These are phyloP conservation scores for Coemansia sp. DNA, from an alignment of 192 early-diverging fungal genomes.

Conservation along the genomic window DNA sequence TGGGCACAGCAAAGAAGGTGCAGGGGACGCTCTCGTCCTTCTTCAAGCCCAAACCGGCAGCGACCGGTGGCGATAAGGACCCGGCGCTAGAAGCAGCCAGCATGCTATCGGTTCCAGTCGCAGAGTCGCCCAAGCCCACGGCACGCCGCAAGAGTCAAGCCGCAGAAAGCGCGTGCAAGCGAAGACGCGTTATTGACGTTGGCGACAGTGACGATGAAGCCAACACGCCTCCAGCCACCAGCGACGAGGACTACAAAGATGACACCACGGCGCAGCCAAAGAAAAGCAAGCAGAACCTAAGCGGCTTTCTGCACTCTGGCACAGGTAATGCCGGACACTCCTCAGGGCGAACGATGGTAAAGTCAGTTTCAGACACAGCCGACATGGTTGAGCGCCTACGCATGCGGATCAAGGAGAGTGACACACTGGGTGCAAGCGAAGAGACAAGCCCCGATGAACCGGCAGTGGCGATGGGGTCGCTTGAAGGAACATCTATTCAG, in stretches of 20 bases:
- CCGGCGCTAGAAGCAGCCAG: background rate
- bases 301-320: slow-evolving; percentile 11
- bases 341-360: slow-evolving; percentile 11
- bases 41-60: slow-evolving; percentile 24
- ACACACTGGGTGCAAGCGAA: background rate
- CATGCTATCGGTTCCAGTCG: background rate
- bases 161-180: background rate
- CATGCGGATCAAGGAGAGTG: slow-evolving; percentile 19
- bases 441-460: background rate
- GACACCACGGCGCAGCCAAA: background rate
- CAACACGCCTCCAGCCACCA: background rate
- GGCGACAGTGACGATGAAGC: slow-evolving; percentile 4
- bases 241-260: background rate
- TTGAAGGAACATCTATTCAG: slow-evolving; percentile 36
- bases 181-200: slow-evolving; percentile 1
- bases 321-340: background rate
- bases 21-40: slow-evolving; percentile 50
- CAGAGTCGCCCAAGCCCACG: slow-evolving; percentile 2
- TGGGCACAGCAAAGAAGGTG: slow-evolving; percentile 29
- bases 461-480: background rate
- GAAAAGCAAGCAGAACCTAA: background rate
- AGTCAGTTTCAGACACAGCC: slow-evolving; percentile 23
- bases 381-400: slow-evolving; percentile 28
- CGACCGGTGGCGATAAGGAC: background rate
- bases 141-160: background rate